These are phyloP conservation scores for Fusarium tuaranense DNA, from an alignment of 2,329 filamentous ascomycete species.

Conservation along the genomic window DNA sequence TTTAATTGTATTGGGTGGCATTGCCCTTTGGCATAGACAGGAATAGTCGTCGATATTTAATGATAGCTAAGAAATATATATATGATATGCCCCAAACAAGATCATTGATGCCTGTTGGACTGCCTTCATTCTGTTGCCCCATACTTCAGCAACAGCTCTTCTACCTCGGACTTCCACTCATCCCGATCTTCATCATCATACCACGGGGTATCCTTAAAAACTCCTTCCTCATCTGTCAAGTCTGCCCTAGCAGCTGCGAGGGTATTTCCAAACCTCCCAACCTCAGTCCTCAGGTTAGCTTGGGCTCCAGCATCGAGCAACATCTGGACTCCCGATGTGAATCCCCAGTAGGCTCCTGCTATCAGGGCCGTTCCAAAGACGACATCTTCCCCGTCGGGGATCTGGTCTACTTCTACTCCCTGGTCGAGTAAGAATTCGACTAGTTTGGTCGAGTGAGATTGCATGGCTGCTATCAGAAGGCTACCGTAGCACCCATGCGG, in stretches of 20 bases:
- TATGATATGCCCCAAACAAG: too few relatives aligned
- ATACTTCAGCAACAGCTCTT: background rate
- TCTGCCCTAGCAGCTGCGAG: background rate
- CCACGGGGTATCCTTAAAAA: background rate
- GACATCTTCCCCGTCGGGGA: accelerated
- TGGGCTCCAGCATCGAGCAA: background rate
- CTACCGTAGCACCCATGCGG: background rate
- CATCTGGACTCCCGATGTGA: background rate
- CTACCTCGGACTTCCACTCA: background rate
- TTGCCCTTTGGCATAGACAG: too few relatives aligned
- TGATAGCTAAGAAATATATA: too few relatives aligned
- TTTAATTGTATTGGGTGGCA: too few relatives aligned
- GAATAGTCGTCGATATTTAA: too few relatives aligned
- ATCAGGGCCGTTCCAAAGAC: background rate
- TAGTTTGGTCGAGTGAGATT: accelerated
- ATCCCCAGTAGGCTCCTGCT: background rate
- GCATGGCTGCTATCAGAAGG: background rate
- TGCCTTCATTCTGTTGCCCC: background rate
- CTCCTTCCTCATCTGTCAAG: background rate
- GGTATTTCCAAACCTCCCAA: background rate
- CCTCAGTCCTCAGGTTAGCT: background rate
- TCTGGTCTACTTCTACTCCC: background rate
- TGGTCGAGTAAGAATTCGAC: background rate
- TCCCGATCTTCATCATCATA: background rate
- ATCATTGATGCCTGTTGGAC: too few relatives aligned